A percentile compares a stretch with the other conserved stretches of the same genome.
phyloP scores from a whole-genome alignment of 441 rosid genomes.

The Biscutella laevigata region DNA sequence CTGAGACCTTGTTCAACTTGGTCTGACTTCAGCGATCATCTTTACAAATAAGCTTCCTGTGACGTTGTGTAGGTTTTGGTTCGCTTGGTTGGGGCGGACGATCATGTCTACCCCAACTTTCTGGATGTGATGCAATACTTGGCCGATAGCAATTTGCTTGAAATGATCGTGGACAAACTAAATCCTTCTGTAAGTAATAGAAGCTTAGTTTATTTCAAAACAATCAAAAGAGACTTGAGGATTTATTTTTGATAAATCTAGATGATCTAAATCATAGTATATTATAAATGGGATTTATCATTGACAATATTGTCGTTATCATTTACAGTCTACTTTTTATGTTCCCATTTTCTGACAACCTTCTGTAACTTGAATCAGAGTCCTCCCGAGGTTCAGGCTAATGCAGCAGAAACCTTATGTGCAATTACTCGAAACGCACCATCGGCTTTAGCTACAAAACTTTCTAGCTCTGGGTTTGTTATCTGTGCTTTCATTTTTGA shows the following conservation, averaged over 20 bases:
- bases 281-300: not conserved
- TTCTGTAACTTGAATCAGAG: slow-evolving; percentile 42
- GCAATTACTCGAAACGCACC: slow-evolving; percentile 85
- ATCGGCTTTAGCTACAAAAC: slow-evolving; percentile 84
- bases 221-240: not conserved
- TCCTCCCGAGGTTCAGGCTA: slow-evolving; percentile 83
- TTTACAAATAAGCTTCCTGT: slow-evolving; percentile 7
- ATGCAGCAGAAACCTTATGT: slow-evolving; percentile 90
- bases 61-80: slow-evolving; percentile 63
- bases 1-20: not conserved
- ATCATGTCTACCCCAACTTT: slow-evolving; percentile 87
- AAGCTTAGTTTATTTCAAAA: not conserved
- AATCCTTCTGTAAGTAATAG: slow-evolving; percentile 64
- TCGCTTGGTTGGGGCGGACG: slow-evolving; percentile 93
- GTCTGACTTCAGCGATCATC: not conserved
- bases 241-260: not conserved
- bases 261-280: not conserved
- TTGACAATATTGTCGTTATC: not conserved
- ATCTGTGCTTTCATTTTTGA: slow-evolving; percentile 9
- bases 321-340: not conserved
- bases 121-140: slow-evolving; percentile 95
- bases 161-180: slow-evolving; percentile 92
- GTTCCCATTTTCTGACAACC: slow-evolving; percentile 17
- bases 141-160: slow-evolving; percentile 82
- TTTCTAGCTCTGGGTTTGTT: slow-evolving; percentile 72